These are phyloP conservation scores for Viola pubescens DNA, from an alignment of 441 rosid species.

Conservation along the genomic window DNA sequence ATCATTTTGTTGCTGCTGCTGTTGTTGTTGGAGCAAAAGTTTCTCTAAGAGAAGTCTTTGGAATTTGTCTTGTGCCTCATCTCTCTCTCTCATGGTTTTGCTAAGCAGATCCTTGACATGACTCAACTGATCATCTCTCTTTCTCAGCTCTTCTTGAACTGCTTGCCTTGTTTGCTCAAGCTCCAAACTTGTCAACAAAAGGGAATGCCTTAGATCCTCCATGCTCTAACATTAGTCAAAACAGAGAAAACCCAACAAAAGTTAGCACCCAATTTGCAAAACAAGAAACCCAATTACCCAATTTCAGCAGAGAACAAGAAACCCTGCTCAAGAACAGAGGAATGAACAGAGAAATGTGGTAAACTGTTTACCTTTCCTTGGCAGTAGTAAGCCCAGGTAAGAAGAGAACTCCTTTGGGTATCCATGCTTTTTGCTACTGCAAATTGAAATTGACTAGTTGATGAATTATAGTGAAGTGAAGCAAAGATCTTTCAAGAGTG, in stretches of 20 bases:
- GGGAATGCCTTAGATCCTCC: slow-evolving; percentile 64
- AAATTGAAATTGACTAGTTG: background rate
- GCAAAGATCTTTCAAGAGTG: background rate
- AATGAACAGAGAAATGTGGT: background rate
- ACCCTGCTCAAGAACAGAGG: slow-evolving; percentile 5
- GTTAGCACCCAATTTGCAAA: slow-evolving; percentile 4
- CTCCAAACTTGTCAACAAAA: slow-evolving; percentile 51
- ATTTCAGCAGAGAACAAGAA: background rate
- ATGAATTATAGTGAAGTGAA: background rate
- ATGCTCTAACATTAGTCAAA: slow-evolving; percentile 42
- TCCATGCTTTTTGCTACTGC: slow-evolving; percentile 39
- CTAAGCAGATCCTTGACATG: slow-evolving; percentile 44
- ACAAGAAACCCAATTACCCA: background rate
- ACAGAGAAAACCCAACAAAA: slow-evolving; percentile 3
- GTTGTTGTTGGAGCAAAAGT: slow-evolving; percentile 33
- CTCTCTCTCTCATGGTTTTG: slow-evolving; percentile 49
- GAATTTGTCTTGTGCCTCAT: slow-evolving; percentile 45
- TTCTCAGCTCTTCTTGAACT: slow-evolving; percentile 62
- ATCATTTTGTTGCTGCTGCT: slow-evolving; percentile 17
- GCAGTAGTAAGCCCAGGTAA: slow-evolving; percentile 47
- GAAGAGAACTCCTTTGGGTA: slow-evolving; percentile 38
- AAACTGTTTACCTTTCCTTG: slow-evolving; percentile 61
- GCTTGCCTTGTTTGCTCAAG: slow-evolving; percentile 53
- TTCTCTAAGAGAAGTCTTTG: slow-evolving; percentile 39
- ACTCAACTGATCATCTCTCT: slow-evolving; percentile 44